Evolutionary conservation across 371 early-diverging fungal species (phyloP).

Genomic region (Parasitella parasitica): DNA sequence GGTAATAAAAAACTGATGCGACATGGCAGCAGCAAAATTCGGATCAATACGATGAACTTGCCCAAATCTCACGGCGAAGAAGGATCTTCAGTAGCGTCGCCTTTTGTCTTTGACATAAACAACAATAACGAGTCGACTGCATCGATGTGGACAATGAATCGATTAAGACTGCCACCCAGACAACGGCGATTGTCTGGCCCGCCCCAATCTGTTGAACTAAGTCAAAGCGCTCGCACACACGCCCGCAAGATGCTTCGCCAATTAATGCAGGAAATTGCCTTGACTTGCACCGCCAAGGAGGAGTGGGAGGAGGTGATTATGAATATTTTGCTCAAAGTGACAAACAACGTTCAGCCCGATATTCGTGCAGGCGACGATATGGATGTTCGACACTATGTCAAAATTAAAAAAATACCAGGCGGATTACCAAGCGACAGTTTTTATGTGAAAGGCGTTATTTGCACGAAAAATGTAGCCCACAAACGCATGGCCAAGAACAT

Average conservation of each 20-base stretch:
- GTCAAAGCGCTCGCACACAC: slow-evolving; percentile 66
- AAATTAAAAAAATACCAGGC: slow-evolving; percentile 94
- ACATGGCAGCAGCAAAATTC: slow-evolving; percentile 12
- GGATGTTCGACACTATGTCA: slow-evolving; percentile 89
- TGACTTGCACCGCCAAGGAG: slow-evolving; percentile 34
- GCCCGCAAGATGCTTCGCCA: slow-evolving; percentile 66
- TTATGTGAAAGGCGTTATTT: slow-evolving; percentile 86
- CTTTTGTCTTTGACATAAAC: slow-evolving; percentile 7
- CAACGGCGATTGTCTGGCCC: slow-evolving; percentile 53
- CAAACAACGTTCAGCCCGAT: slow-evolving; percentile 71
- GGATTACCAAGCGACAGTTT: slow-evolving; percentile 77
- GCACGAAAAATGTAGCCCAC: slow-evolving; percentile 90
- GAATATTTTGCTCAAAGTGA: slow-evolving; percentile 67
- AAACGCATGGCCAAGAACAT: slow-evolving; percentile 79
- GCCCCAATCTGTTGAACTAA: slow-evolving; percentile 63
- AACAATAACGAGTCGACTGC: background rate
- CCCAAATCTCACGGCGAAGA: slow-evolving; percentile 9
- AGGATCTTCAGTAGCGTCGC: slow-evolving; percentile 20
- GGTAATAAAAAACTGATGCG: background rate
- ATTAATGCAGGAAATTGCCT: slow-evolving; percentile 32
- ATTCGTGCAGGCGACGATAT: slow-evolving; percentile 79
- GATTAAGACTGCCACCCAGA: slow-evolving; percentile 16
- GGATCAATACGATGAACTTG: slow-evolving; percentile 31
- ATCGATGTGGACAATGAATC: background rate
- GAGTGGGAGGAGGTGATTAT: slow-evolving; percentile 82